Evolutionary conservation across 257 asterid genomes (phyloP).

Genomic region (Solanum ossicruentum): DNA sequence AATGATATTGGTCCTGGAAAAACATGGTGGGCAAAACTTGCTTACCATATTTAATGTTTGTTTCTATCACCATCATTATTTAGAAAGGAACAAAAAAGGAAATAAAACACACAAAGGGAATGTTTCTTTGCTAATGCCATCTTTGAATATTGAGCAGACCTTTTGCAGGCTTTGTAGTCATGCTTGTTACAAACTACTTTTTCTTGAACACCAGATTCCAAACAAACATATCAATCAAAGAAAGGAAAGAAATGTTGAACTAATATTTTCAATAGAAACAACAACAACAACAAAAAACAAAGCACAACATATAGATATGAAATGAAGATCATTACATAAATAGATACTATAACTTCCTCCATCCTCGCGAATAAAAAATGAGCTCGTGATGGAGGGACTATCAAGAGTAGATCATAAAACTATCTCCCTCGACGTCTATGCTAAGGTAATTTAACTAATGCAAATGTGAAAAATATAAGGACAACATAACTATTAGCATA

Average conservation of each 20-base stretch:
- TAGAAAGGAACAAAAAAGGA: neutral
- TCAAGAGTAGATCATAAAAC: constrained; percentile 45
- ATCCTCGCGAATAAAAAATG: constrained; percentile 20
- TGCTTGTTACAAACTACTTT: neutral
- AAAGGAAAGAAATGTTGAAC: neutral
- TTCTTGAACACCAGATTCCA: neutral
- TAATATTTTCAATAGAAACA: neutral
- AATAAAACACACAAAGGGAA: neutral
- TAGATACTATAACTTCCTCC: neutral
- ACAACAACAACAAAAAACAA: neutral
- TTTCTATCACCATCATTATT: neutral
- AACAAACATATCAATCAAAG: neutral
- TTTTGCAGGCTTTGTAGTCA: neutral
- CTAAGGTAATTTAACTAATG: neutral
- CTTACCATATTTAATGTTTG: neutral
- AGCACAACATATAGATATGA: neutral
- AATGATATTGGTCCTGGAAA: neutral
- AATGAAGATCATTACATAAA: neutral
- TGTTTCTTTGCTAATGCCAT: neutral
- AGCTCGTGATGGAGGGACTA: constrained; percentile 18
- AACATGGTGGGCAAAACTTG: neutral
- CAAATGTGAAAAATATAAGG: neutral
- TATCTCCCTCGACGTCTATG: constrained; percentile 24
- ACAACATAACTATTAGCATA: neutral
- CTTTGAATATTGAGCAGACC: neutral